These are phyloP conservation scores for Penicillium sp. DNA, from an alignment of 2,329 filamentous ascomycete genomes.

Conservation along the genomic window DNA sequence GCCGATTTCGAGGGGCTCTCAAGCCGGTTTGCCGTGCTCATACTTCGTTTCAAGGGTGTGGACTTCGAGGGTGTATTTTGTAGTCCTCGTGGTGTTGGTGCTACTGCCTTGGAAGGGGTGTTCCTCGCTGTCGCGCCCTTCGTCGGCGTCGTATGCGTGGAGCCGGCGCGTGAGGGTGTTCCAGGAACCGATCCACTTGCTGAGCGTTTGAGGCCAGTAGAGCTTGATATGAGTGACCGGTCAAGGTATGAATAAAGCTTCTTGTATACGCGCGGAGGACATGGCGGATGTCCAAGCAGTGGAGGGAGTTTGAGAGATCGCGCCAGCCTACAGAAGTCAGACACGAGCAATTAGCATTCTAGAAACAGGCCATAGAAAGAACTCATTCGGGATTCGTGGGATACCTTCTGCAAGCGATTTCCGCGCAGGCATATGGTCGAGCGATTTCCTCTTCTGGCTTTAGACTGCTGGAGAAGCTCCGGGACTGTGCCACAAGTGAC, in stretches of 20 bases:
- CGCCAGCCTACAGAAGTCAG: conserved; percentile 54
- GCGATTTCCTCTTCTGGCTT: conserved; percentile 81
- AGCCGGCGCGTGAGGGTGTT: conserved; percentile 22
- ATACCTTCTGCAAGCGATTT: conserved; percentile 81
- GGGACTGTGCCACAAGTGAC: conserved; percentile 70
- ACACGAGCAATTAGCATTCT: not conserved
- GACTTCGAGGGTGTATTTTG: conserved; percentile 41
- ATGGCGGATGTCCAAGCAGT: conserved; percentile 66
- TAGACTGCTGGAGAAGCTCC: conserved; percentile 64
- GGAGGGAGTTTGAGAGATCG: conserved; percentile 66
- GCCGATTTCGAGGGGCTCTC: conserved; percentile 18
- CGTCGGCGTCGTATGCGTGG: conserved; percentile 34
- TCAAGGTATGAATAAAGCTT: conserved; percentile 75
- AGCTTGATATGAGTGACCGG: conserved; percentile 49
- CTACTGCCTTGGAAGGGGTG: conserved; percentile 24
- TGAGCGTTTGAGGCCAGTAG: conserved; percentile 30
- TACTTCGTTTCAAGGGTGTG: conserved; percentile 34
- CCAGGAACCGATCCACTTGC: conserved; percentile 27
- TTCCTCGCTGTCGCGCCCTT: conserved; percentile 19
- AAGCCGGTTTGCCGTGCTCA: conserved; percentile 15
- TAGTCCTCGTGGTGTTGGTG: conserved; percentile 24
- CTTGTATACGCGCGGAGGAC: conserved; percentile 71
- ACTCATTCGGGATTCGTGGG: not conserved
- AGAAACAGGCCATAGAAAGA: not conserved
- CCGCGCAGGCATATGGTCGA: conserved; percentile 72